These are phyloP conservation scores for Pyrenula aspistea DNA, from an alignment of 495 filamentous ascomycete genomes.

Conservation along the genomic window DNA sequence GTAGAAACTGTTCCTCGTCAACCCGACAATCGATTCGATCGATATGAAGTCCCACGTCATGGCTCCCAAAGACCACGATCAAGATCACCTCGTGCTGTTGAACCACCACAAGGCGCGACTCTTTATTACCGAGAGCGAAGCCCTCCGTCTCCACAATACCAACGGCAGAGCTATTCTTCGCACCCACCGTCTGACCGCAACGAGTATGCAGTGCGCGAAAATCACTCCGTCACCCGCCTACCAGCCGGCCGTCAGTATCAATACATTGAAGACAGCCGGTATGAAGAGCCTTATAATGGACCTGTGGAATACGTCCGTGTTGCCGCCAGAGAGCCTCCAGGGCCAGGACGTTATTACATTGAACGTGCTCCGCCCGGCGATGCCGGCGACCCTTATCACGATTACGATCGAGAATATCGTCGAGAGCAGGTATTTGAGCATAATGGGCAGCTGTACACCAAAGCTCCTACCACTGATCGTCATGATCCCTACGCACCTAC, in stretches of 20 bases:
- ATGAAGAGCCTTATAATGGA: constrained; percentile 3
- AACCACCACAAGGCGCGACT: constrained; percentile 3
- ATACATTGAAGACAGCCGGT: constrained; percentile 6
- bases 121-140: constrained; percentile 11
- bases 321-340: background rate
- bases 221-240: background rate
- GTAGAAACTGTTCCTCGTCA: background rate
- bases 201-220: constrained; percentile 14
- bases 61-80: constrained; percentile 2
- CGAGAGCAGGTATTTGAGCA: constrained; percentile 9
- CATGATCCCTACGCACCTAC: background rate
- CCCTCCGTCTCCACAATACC: constrained; percentile 6
- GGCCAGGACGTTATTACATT: background rate
- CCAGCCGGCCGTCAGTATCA: constrained; percentile 1
- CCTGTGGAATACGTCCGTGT: constrained; percentile 11
- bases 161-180: constrained; percentile 7
- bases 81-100: constrained; percentile 9
- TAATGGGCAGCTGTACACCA: constrained; percentile 8
- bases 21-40: constrained; percentile 7
- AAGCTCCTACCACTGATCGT: background rate
- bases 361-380: background rate
- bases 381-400: background rate
- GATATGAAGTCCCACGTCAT: constrained; percentile 8
- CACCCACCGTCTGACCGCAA: constrained; percentile 21
- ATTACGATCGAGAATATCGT: constrained; percentile 2